Percentiles rank a stretch among this genome's conserved stretches.
phyloP scores from a whole-genome alignment of 2,329 filamentous ascomycete genomes.

The Nannizziopsis barbatae region DNA sequence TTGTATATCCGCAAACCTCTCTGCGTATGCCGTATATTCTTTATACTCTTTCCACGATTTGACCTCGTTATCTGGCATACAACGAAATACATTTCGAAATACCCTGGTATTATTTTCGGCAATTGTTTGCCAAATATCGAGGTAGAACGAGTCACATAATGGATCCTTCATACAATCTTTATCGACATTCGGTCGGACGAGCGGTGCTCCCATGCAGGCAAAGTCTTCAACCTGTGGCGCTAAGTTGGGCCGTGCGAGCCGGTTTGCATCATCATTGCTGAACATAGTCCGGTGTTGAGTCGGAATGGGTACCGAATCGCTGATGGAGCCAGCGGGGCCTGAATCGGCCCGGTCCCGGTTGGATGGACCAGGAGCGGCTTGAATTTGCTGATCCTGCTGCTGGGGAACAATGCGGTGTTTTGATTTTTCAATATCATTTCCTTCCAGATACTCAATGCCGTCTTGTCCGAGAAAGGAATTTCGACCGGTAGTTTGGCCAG shows the following conservation, averaged over 20 bases:
- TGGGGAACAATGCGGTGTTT: slow-evolving; percentile 36
- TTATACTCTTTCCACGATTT: slow-evolving; percentile 88
- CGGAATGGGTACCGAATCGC: neutral
- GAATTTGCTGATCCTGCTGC: slow-evolving; percentile 22
- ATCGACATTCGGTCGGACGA: slow-evolving; percentile 61
- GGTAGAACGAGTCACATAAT: slow-evolving; percentile 66
- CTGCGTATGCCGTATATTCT: slow-evolving; percentile 65
- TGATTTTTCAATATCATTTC: slow-evolving; percentile 26
- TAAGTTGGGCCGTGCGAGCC: neutral
- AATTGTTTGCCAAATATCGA: slow-evolving; percentile 75
- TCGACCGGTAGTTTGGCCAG: slow-evolving; percentile 51
- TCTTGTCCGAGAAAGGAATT: slow-evolving; percentile 59
- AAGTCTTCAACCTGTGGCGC: slow-evolving; percentile 30
- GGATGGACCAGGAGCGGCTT: slow-evolving; percentile 14
- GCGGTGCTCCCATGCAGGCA: slow-evolving; percentile 49
- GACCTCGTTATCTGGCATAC: slow-evolving; percentile 93
- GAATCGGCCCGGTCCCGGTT: neutral
- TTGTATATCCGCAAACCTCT: slow-evolving; percentile 61
- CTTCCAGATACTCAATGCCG: slow-evolving; percentile 54
- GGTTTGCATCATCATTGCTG: neutral
- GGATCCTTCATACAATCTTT: slow-evolving; percentile 95
- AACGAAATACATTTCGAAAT: slow-evolving; percentile 86
- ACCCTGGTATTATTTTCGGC: slow-evolving; percentile 94
- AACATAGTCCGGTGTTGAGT: neutral
- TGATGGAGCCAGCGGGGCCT: neutral